A percentile compares a stretch with the other conserved stretches of the same genome.
phyloP scores from a whole-genome alignment of 805 yeast species.

The Saccharomycopsis oosterbeekiorum region DNA sequence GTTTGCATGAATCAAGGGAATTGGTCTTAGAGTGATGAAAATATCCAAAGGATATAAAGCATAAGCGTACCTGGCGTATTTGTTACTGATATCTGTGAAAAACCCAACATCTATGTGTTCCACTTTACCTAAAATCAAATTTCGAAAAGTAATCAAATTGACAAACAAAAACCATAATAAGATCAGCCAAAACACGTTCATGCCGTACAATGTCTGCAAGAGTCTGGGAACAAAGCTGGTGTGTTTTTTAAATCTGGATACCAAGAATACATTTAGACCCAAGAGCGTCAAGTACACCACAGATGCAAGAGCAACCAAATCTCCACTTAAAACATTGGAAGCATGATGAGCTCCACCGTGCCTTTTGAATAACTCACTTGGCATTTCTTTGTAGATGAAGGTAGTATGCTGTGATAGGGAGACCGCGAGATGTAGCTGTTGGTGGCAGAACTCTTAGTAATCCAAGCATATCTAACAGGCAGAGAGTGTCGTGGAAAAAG shows the following conservation, averaged over 20 bases:
- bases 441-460: too few species aligned
- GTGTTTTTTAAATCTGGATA: background rate
- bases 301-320: background rate
- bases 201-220: background rate
- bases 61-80: slow-evolving; percentile 55
- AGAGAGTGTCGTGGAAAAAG: too few species aligned
- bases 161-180: background rate
- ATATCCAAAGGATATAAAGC: slow-evolving; percentile 49
- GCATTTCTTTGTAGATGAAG: background rate
- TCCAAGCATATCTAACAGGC: too few species aligned
- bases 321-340: background rate
- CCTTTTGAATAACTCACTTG: background rate
- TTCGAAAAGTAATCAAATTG: background rate
- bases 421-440: too few species aligned
- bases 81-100: slow-evolving; percentile 26
- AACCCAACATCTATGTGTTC: background rate
- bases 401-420: background rate
- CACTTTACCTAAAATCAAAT: background rate
- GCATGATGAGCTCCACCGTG: background rate
- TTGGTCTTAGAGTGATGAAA: slow-evolving; percentile 46
- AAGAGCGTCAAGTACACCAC: background rate
- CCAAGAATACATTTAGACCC: background rate
- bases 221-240: background rate
- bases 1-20: slow-evolving; percentile 32
- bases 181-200: background rate